phyloP scores from a whole-genome alignment of 1,284 basidiomycete genomes.

The Salmacisia buchloeana region DNA sequence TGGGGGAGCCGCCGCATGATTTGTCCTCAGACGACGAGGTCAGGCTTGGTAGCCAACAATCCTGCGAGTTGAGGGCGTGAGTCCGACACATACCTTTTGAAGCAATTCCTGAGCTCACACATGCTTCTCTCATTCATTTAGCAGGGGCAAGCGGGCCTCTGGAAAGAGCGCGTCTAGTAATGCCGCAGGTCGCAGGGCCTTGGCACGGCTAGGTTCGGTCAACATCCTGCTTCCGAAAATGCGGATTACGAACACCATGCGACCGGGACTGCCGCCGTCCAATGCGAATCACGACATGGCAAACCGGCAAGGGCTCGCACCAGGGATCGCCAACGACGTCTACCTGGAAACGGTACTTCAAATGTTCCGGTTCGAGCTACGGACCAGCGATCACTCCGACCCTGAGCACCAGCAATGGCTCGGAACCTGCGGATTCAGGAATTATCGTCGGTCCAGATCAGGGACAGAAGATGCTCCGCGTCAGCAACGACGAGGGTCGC shows the following conservation, averaged over 20 bases:
- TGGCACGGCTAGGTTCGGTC: conserved; percentile 11
- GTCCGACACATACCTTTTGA: too few species aligned
- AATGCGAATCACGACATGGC: too few species aligned
- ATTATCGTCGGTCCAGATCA: conserved; percentile 7
- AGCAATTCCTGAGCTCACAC: too few species aligned
- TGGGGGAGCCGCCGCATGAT: too few species aligned
- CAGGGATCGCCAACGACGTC: conserved; percentile 12
- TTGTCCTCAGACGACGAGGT: too few species aligned
- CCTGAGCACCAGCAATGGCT: conserved; percentile 41
- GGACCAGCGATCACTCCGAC: conserved; percentile 29
- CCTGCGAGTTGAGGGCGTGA: too few species aligned
- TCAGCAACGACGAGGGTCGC: not conserved
- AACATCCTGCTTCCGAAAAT: conserved; percentile 14
- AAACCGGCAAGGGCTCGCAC: conserved; percentile 9
- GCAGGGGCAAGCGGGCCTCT: too few species aligned
- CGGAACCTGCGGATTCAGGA: conserved; percentile 36
- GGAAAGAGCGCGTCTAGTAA: too few species aligned
- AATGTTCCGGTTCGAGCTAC: conserved; percentile 26
- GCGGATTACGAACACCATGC: conserved; percentile 3
- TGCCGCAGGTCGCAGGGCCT: conserved; percentile 5
- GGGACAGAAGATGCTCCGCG: not conserved
- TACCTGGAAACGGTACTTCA: conserved; percentile 5
- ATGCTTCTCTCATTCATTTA: too few species aligned
- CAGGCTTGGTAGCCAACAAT: too few species aligned
- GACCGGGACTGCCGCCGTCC: too few species aligned